Evolutionary conservation across 768 basidiomycete species (phyloP), one percentile per base, ranked within the genome.

Genomic region (Dioszegia crocea): DNA sequence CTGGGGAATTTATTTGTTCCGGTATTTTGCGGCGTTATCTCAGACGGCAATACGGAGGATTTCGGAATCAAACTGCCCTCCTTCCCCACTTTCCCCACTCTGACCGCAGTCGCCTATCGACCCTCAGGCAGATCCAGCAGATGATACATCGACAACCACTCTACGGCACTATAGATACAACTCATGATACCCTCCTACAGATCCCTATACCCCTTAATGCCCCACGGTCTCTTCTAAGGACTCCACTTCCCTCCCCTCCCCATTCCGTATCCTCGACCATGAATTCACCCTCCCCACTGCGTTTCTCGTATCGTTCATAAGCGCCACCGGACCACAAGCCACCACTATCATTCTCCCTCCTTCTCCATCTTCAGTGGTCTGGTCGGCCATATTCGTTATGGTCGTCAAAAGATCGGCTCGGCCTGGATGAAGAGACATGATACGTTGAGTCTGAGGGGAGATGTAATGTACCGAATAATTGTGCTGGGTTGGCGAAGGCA

Each of bases 141-240:
- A n/a, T n/a, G n/a, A n/a, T n/a, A n/a, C n/a, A n/a, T n/a, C n/a
- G n/a, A n/a, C n/a, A n/a, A n/a, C n/a, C n/a, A n/a, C n/a, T n/a
- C n/a, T n/a, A n/a, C n/a, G n/a, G n/a, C n/a, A 36, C 10, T 49
- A 49, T 49, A 51, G 44, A 31, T 47, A 48, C 30, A 30, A 39
- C 10, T 44, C 41, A 17, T 9, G 36, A 38, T 9, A 9, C 17
- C 36, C 36, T 17, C 17, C 36, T 38, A 9, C 36, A n/a, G n/a
- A n/a, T 6, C 33, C 33, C 33, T 6, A 33, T 17, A 43, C 40
- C 40, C 17, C 27, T 45, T 57, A 68, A 26, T 64, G 61, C 21
- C 68, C 68, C 4, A 70, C 45, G 5, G 68, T 70, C 52, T 70
- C 68, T 38, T 70, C 68, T 26, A 58, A 62, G 40, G 61, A 66